A percentile compares a stretch with the other conserved stretches of the same genome.
Conservation (phyloP, 2,329 filamentous ascomycete species). For the Calonectria multiphialidica region DNA sequence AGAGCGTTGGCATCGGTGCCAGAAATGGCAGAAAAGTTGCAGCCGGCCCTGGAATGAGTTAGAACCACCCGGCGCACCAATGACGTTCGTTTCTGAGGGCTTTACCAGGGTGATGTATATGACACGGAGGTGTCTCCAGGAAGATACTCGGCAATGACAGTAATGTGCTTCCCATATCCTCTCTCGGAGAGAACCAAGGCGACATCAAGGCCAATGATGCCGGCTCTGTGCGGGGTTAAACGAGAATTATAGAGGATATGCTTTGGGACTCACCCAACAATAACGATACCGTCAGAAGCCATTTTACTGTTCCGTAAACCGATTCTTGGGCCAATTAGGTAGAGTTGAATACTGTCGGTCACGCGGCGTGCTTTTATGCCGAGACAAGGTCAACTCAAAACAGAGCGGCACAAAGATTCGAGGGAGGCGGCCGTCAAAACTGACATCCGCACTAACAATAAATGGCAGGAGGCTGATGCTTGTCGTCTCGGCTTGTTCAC, state of each 20-base stretch:
- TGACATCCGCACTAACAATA: conserved; percentile 1
- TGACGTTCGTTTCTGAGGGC: not conserved
- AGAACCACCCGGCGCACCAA: not conserved
- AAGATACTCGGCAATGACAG: conserved; percentile 54
- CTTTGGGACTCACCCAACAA: conserved; percentile 6
- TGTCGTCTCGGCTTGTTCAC: not conserved
- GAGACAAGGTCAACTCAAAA: not conserved
- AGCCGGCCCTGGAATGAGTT: conserved; percentile 51
- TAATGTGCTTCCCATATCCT: conserved; percentile 49
- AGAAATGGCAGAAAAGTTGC: conserved; percentile 58
- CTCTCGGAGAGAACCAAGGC: conserved; percentile 50
- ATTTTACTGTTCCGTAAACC: not conserved
- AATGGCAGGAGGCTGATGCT: not conserved
- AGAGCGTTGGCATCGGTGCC: conserved; percentile 55
- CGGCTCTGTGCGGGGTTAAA: conserved; percentile 42
- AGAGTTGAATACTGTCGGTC: not conserved
- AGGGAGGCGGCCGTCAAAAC: conserved; percentile 9
- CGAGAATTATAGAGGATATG: not conserved
- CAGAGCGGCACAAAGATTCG: not conserved
- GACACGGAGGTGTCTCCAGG: conserved; percentile 53
- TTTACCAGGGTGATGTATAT: conserved; percentile 57
- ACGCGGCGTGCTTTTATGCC: not conserved
- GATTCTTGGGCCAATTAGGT: not conserved
- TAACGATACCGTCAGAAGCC: conserved; percentile 9
- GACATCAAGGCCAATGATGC: conserved; percentile 55